Percentiles rank a stretch among this genome's conserved stretches.
phyloP scores from a whole-genome alignment of 345 rosid species.

The Camelina laxa region DNA sequence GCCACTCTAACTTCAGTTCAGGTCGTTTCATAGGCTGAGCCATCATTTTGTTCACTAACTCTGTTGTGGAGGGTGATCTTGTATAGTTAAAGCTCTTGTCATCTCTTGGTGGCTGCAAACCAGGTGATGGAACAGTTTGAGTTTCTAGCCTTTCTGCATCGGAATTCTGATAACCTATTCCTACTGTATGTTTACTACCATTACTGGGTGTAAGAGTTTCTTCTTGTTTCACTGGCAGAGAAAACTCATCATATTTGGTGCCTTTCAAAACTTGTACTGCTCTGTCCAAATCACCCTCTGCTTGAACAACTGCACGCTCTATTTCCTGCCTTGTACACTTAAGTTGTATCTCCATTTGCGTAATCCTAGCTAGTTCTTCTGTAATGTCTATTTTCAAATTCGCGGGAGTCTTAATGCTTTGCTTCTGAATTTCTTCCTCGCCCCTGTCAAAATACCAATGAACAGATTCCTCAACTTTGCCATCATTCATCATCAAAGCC shows the following conservation, averaged over 20 bases:
- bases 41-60: slow-evolving; percentile 50
- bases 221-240: slow-evolving; percentile 58
- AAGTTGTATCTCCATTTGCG: slow-evolving; percentile 60
- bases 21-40: slow-evolving; percentile 60
- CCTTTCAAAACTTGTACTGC: slow-evolving; percentile 60
- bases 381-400: slow-evolving; percentile 83
- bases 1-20: slow-evolving; percentile 65
- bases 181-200: slow-evolving; percentile 46
- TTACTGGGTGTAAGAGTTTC: slow-evolving; percentile 53
- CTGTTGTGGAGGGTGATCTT: slow-evolving; percentile 46
- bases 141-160: slow-evolving; percentile 48
- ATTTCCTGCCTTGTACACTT: slow-evolving; percentile 82
- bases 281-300: slow-evolving; percentile 78
- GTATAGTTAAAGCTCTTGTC: slow-evolving; percentile 69
- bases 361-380: slow-evolving; percentile 79
- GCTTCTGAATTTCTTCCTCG: slow-evolving; percentile 64
- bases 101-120: slow-evolving; percentile 60
- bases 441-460: slow-evolving; percentile 79
- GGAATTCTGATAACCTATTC: slow-evolving; percentile 48
- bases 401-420: slow-evolving; percentile 48
- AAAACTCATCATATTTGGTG: slow-evolving; percentile 55
- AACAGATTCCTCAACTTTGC: slow-evolving; percentile 85
- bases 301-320: slow-evolving; percentile 74
- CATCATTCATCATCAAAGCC: slow-evolving; percentile 87
- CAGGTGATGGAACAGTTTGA: slow-evolving; percentile 42